Base-by-base conservation (phyloP, 108 stramenopile species). In the Mayamaea pseudoterrestris region DNA sequence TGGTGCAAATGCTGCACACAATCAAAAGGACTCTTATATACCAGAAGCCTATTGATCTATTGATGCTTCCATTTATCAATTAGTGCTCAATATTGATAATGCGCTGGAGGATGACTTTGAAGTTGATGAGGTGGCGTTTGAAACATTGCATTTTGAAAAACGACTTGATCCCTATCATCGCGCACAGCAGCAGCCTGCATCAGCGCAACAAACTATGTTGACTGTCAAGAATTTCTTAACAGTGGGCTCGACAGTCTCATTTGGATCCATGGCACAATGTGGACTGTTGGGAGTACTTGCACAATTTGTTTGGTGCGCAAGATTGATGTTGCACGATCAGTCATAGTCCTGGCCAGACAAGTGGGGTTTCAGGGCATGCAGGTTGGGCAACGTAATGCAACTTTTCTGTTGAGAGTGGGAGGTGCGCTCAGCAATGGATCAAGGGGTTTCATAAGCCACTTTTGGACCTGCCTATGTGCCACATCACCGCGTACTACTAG, bases 191-290 rank as follows among this genome's bases (percentile, higher is more conserved):
- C n/a, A n/a, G n/a, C n/a, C n/a, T n/a, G 26, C 22, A 18, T 5
- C 44, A 17, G 29, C 37, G 37, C 20, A 3, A 30, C 14, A 28
- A 37, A 40, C 1, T 35, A 37, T 12, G n/a, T 61, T 73, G 7
- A 81, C 76, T 12, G 86, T 83, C 32, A 78, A 71, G 45, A 50
- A 71, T 26, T 69, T 83, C 44, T 41, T 90, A 42, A 41, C 51
- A 12, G 42, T 58, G 5, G 82, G 69, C 14, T 40, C 67, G 31
- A 73, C 80, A 0, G 59, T 82, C 21, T 74, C 63, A 27, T 90
- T 90, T 65, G 88, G 88, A 44, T 83, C 82, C 0, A 78, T 90
- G 13, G 68, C 61, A 14, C 71, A 78, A 50, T 90, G 88, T 58
- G 88, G 74, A 24, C 42, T 90, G 21, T 27, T 90, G 2, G 88